Percentiles rank a stretch among this genome's conserved stretches.
These are phyloP conservation scores for Craterostigma plantagineum DNA, from an alignment of 257 asterid genomes.

Conservation along the genomic window DNA sequence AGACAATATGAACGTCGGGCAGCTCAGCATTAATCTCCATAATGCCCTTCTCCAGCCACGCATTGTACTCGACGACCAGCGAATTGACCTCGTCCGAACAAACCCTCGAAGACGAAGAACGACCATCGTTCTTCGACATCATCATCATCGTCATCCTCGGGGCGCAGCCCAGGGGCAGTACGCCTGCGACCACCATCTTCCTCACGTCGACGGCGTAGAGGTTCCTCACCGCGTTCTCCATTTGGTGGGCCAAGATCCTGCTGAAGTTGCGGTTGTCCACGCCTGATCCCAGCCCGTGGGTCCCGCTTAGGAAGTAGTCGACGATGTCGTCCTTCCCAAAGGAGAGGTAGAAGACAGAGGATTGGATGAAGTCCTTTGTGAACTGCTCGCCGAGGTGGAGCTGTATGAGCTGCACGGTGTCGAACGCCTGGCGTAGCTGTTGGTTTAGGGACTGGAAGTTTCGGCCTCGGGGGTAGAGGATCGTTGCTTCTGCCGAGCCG, in stretches of 20 bases:
- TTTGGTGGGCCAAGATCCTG: slow-evolving; percentile 26
- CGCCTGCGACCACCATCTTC: slow-evolving; percentile 41
- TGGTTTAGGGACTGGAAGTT: slow-evolving; percentile 48
- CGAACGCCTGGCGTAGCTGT: slow-evolving; percentile 42
- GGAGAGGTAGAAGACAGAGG: slow-evolving; percentile 47
- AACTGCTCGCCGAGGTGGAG: slow-evolving; percentile 36
- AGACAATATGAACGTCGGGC: slow-evolving; percentile 16
- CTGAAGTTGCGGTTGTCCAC: slow-evolving; percentile 14
- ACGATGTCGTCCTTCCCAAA: slow-evolving; percentile 49
- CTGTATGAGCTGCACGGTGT: slow-evolving; percentile 36
- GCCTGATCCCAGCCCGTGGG: slow-evolving; percentile 5
- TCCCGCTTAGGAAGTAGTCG: slow-evolving; percentile 16
- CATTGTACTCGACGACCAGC: slow-evolving; percentile 30
- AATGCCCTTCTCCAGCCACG: slow-evolving; percentile 25
- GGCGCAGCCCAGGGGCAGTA: slow-evolving; percentile 50
- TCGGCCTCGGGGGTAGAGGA: slow-evolving; percentile 23
- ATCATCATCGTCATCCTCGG: slow-evolving; percentile 18
- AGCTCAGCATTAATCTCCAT: slow-evolving; percentile 22
- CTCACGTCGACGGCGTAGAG: slow-evolving; percentile 28
- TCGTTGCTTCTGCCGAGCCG: slow-evolving; percentile 44
- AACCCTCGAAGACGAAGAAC: slow-evolving; percentile 12
- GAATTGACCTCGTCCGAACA: slow-evolving; percentile 32
- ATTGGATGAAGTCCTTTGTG: slow-evolving; percentile 20
- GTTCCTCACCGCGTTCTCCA: slow-evolving; percentile 27
- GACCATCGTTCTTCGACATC: no score